Percentiles rank a stretch among this genome's conserved stretches.
Evolutionary conservation across 441 rosid species (phyloP).

Genomic region (Mallotus repandus): DNA sequence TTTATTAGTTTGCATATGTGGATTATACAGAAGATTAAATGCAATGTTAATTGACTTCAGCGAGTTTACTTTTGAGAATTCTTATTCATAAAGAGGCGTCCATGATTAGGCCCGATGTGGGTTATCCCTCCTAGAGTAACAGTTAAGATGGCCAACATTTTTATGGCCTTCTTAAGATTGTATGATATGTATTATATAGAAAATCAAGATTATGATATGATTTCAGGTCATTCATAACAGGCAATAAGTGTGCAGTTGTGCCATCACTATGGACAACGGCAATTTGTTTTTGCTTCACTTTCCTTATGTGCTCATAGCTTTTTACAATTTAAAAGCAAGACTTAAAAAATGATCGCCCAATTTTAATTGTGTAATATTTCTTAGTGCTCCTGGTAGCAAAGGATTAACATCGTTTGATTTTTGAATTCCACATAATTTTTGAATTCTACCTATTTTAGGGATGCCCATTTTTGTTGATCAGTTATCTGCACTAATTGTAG

Average conservation of each 20-base stretch:
- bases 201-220: neutral
- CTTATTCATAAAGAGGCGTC: neutral
- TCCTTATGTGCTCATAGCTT: neutral
- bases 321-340: neutral
- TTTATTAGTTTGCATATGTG: constrained; percentile 6
- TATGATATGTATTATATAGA: too few species aligned
- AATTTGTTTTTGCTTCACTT: neutral
- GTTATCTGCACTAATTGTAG: constrained; percentile 47
- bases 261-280: neutral
- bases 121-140: neutral
- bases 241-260: neutral
- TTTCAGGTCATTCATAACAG: neutral
- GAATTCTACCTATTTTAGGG: constrained; percentile 12
- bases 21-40: neutral
- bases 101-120: neutral
- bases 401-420: constrained; percentile 4
- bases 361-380: constrained; percentile 4
- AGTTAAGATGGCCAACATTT: neutral
- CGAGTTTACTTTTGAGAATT: neutral
- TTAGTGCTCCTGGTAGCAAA: neutral
- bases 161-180: neutral
- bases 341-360: neutral
- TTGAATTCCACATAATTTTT: constrained; percentile 3
- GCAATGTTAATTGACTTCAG: neutral
- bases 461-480: constrained; percentile 19